Base-by-base conservation (phyloP, 768 basidiomycete species). In the Neoboletus brunneissimus region DNA sequence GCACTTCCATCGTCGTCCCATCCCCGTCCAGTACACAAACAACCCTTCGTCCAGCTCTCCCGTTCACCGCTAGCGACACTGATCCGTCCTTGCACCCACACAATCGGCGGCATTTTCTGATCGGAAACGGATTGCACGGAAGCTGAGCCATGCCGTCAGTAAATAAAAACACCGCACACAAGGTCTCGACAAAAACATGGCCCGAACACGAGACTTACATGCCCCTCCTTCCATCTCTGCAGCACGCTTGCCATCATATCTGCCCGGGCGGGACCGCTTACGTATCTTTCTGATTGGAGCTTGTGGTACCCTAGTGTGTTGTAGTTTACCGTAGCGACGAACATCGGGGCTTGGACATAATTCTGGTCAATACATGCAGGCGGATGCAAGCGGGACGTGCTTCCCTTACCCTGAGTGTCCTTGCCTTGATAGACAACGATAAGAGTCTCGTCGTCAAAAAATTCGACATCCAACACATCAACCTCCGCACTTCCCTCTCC, bases 371-470 rank as follows among this genome's bases (percentile, higher is more conserved):
- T 62, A 72, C 47, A 51, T 27, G 15, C 58, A 48, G 20, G 22
- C 45, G 15, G 41, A 53, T 27, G 34, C 52, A 51, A 13, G 68
- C 64, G 58, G 65, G 64, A 65, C 56, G 25, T 57, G 54, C 41
- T 32, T 45, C 43, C 52, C 83, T 74, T 68, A 87, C 87, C 79
- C 66, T 76, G 67, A 54, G 67, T 70, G 56, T 72, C 73, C 54
- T 74, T 74, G 67, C 72, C 69, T 69, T 80, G 82, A 73, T 82
- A 87, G 57, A 89, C 79, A 59, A 89, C 75, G 61, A 89, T 78
- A 57, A 90, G 67, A 64, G 70, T 75, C 68, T 85, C 81, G 62
- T 89, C 86, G 75, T 92, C 90, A 70, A 93, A 90, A 73, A 91
- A 91, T 53, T 89, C 86, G 42, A 75, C 79, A 64, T 86, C 86